Percentiles rank a stretch among this genome's conserved stretches.
phyloP scores from a whole-genome alignment of 495 filamentous ascomycete species.

The Immersiella caudata region DNA sequence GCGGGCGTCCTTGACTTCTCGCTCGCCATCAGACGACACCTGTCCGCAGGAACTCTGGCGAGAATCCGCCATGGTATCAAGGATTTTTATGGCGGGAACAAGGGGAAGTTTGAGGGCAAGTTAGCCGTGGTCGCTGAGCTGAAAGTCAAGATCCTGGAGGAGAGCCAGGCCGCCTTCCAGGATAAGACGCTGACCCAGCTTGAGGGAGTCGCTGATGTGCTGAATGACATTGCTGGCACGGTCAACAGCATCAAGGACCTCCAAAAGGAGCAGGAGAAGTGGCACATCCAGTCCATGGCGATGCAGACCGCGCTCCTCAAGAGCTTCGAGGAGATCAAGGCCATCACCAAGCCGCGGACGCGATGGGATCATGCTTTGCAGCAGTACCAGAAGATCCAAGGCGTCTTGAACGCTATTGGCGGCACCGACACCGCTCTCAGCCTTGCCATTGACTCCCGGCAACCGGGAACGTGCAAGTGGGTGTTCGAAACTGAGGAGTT shows the following conservation, averaged over 20 bases:
- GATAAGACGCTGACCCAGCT: slow-evolving; percentile 32
- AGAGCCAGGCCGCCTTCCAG: slow-evolving; percentile 34
- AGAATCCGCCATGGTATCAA: slow-evolving; percentile 34
- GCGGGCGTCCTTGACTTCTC: slow-evolving; percentile 33
- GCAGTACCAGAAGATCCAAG: slow-evolving; percentile 25
- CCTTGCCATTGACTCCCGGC: slow-evolving; percentile 24
- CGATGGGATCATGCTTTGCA: slow-evolving; percentile 35
- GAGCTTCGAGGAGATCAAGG: slow-evolving; percentile 29
- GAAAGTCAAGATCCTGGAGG: slow-evolving; percentile 36
- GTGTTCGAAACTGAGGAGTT: slow-evolving; percentile 22
- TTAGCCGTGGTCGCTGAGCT: slow-evolving; percentile 23
- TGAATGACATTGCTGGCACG: slow-evolving; percentile 23
- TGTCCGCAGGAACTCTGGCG: slow-evolving; percentile 27
- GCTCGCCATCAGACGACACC: slow-evolving; percentile 31
- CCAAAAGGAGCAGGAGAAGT: slow-evolving; percentile 25
- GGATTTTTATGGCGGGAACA: slow-evolving; percentile 34
- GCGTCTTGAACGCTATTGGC: slow-evolving; percentile 17
- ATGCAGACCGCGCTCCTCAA: slow-evolving; percentile 23
- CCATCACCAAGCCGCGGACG: slow-evolving; percentile 29
- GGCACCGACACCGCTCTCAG: slow-evolving; percentile 10
- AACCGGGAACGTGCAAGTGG: slow-evolving; percentile 30
- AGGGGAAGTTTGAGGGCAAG: slow-evolving; percentile 32
- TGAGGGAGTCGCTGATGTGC: slow-evolving; percentile 21
- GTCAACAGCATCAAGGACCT: slow-evolving; percentile 28
- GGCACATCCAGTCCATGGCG: slow-evolving; percentile 25